A percentile compares a stretch with the other conserved stretches of the same genome.
Evolutionary conservation across 306 rosid genomes (phyloP).

Genomic region (Sechiopsis laciniata): DNA sequence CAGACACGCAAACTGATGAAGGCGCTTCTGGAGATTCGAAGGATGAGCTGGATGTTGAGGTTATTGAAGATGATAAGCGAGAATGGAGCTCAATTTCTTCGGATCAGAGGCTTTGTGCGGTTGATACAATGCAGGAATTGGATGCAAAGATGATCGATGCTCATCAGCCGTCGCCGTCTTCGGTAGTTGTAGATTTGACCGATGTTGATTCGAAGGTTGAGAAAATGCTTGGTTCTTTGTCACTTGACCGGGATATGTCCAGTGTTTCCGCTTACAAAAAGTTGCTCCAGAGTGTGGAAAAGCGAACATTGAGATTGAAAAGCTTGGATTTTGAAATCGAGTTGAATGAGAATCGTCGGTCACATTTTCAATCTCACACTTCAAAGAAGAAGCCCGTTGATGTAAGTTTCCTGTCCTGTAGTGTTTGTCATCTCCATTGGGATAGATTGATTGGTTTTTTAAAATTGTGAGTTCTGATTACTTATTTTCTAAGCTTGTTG

Average conservation of each 20-base stretch:
- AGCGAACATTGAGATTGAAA: slow-evolving; percentile 26
- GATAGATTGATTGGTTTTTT: background rate
- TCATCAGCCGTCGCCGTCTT: slow-evolving; percentile 37
- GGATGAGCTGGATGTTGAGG: slow-evolving; percentile 43
- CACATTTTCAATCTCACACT: slow-evolving; percentile 28
- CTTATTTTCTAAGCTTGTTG: background rate
- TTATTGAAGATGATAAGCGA: slow-evolving; percentile 24
- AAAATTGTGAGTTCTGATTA: no score
- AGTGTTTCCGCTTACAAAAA: slow-evolving; percentile 48
- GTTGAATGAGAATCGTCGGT: slow-evolving; percentile 43
- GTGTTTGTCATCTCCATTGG: background rate
- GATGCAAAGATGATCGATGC: slow-evolving; percentile 30
- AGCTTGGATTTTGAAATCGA: slow-evolving; percentile 46
- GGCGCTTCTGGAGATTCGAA: slow-evolving; percentile 49
- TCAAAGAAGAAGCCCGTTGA: slow-evolving; percentile 45
- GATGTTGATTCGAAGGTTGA: slow-evolving; percentile 37
- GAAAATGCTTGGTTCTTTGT: slow-evolving; percentile 32
- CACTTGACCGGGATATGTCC: slow-evolving; percentile 25
- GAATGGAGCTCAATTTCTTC: background rate
- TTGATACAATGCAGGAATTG: slow-evolving; percentile 32
- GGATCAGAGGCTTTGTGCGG: no score
- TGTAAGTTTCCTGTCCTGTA: slow-evolving; percentile 31
- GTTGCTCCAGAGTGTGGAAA: slow-evolving; percentile 44
- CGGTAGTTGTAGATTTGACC: slow-evolving; percentile 43
- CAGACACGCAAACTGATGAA: slow-evolving; percentile 25